Conservation (phyloP, 1,284 basidiomycete species). For the Lentinus polychrous region DNA sequence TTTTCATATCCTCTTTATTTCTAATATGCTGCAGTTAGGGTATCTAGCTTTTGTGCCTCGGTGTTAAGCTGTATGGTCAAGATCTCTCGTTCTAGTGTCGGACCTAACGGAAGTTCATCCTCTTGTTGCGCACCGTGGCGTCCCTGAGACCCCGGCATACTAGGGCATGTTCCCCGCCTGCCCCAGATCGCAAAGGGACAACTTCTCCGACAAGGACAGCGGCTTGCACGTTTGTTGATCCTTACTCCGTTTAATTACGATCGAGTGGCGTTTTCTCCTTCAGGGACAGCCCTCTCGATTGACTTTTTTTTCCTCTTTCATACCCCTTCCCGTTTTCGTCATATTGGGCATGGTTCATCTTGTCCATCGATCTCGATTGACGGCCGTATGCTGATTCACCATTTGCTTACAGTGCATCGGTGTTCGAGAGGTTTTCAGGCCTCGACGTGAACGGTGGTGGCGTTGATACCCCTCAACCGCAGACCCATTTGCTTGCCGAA, state of each 20-base stretch:
- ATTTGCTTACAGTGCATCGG: slow-evolving; percentile 2
- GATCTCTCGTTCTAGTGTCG: too few species aligned
- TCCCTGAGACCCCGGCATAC: too few species aligned
- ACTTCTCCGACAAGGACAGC: not conserved
- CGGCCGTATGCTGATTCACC: slow-evolving; percentile 7
- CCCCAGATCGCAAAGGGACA: not conserved
- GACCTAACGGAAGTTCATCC: too few species aligned
- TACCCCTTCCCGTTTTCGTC: not conserved
- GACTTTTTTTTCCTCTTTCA: too few species aligned
- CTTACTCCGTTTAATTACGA: not conserved
- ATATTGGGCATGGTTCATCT: not conserved
- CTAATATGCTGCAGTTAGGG: too few species aligned
- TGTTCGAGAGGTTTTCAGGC: slow-evolving; percentile 19
- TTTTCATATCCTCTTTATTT: too few species aligned
- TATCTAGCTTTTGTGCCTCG: too few species aligned
- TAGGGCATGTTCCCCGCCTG: not conserved
- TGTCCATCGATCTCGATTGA: not conserved
- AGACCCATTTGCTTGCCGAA: slow-evolving; percentile 1
- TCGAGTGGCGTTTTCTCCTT: not conserved
- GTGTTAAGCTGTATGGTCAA: too few species aligned
- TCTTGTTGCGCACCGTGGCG: too few species aligned
- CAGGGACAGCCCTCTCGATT: too few species aligned
- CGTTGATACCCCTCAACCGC: slow-evolving; percentile 4
- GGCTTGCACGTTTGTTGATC: not conserved
- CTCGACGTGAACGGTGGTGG: slow-evolving; percentile 14